Evolutionary conservation across 768 basidiomycete genomes (phyloP).

Genomic region (Boletus rubropictus): DNA sequence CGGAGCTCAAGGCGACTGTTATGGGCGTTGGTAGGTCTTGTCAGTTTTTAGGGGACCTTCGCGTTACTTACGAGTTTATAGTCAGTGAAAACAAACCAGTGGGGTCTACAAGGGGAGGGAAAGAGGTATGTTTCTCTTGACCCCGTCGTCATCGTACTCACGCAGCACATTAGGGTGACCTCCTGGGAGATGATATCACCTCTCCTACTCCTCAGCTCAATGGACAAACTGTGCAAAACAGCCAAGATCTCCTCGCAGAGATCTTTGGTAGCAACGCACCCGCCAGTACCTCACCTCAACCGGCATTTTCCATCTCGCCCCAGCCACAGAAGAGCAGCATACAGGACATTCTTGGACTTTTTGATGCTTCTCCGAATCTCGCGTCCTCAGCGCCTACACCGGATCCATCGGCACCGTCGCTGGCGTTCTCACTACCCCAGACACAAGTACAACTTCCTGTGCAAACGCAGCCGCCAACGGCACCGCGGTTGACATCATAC

Average conservation of each 20-base stretch:
- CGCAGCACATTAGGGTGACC: slow-evolving; percentile 45
- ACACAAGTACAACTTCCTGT: slow-evolving; percentile 27
- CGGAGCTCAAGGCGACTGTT: slow-evolving; percentile 94
- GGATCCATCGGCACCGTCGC: slow-evolving; percentile 26
- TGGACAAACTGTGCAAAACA: slow-evolving; percentile 48
- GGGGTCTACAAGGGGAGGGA: slow-evolving; percentile 75
- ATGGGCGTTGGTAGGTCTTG: slow-evolving; percentile 74
- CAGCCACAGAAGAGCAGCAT: slow-evolving; percentile 55
- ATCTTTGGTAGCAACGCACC: slow-evolving; percentile 67
- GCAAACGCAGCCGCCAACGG: slow-evolving; percentile 33
- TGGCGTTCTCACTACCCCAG: slow-evolving; percentile 36
- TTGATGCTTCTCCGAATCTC: slow-evolving; percentile 48
- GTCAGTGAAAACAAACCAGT: slow-evolving; percentile 97
- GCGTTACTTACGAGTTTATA: slow-evolving; percentile 27
- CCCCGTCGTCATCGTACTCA: not conserved
- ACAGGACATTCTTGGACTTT: slow-evolving; percentile 89
- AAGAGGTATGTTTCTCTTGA: slow-evolving; percentile 48
- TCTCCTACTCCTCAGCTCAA: slow-evolving; percentile 39
- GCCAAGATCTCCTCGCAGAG: slow-evolving; percentile 85
- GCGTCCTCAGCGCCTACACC: slow-evolving; percentile 18
- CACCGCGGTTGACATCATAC: slow-evolving; percentile 62
- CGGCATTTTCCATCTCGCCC: slow-evolving; percentile 37
- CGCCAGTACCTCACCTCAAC: slow-evolving; percentile 28
- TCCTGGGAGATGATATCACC: slow-evolving; percentile 72
- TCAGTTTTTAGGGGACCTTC: not conserved